Conservation (phyloP, 2,329 filamentous ascomycete species). For the Aphanocladium album region DNA sequence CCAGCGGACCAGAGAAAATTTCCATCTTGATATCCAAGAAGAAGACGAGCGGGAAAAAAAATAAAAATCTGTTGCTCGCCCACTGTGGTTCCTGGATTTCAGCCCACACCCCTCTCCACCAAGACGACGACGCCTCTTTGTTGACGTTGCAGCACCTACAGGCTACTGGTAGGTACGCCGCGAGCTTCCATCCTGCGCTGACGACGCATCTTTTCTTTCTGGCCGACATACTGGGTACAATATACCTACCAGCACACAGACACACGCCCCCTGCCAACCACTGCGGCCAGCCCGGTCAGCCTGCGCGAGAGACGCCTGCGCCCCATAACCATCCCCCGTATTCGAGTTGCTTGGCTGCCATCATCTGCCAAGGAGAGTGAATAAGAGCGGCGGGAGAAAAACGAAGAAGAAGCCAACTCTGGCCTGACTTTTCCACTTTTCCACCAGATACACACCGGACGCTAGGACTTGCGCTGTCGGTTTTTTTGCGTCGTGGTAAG, state of each 20-base stretch:
- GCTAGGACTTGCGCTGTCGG: neutral
- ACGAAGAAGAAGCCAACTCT: neutral
- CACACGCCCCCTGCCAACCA: neutral
- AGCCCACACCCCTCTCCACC: neutral
- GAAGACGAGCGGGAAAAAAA: neutral
- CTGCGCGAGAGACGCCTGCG: no score
- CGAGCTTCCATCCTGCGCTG: no score
- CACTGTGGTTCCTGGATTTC: conserved; percentile 2
- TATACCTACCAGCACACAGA: no score
- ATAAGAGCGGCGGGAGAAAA: neutral
- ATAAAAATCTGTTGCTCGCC: neutral
- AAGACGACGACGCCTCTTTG: neutral
- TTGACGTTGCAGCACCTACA: neutral
- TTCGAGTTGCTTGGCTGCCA: neutral
- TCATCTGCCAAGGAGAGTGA: neutral
- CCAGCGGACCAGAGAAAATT: no score
- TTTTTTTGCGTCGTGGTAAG: no score
- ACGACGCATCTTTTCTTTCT: no score
- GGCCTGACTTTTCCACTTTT: neutral
- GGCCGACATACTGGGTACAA: no score
- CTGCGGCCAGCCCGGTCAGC: no score
- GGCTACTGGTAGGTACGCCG: no score
- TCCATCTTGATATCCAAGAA: no score
- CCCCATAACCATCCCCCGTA: neutral
- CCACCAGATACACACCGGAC: neutral